phyloP scores from a whole-genome alignment of 805 yeast genomes.

The Candida odintsovae region DNA sequence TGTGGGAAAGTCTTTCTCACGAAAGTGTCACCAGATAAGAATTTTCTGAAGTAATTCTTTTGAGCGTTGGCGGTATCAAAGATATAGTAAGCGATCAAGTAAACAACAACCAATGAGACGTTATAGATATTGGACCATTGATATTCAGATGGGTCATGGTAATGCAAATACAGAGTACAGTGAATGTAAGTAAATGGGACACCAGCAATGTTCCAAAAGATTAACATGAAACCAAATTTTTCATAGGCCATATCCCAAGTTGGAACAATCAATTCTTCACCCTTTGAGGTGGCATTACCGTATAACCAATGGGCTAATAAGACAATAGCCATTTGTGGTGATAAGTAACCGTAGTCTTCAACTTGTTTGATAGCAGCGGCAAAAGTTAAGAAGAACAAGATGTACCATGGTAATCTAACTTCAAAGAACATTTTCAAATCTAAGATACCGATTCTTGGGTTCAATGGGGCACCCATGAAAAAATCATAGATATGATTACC shows the following conservation, averaged over 20 bases:
- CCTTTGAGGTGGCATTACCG: slow-evolving; percentile 96
- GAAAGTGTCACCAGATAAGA: slow-evolving; percentile 69
- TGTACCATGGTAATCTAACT: slow-evolving; percentile 96
- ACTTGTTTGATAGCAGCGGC: slow-evolving; percentile 74
- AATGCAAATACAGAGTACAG: slow-evolving; percentile 75
- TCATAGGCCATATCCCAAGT: slow-evolving; percentile 99
- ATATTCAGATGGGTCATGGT: slow-evolving; percentile 83
- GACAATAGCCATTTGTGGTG: slow-evolving; percentile 70
- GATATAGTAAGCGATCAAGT: slow-evolving; percentile 76
- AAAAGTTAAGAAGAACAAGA: slow-evolving; percentile 68
- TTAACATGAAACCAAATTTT: slow-evolving; percentile 97
- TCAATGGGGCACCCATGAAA: slow-evolving; percentile 96
- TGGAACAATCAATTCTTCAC: slow-evolving; percentile 95
- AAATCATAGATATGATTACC: slow-evolving; percentile 87
- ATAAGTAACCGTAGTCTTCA: slow-evolving; percentile 72
- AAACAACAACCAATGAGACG: slow-evolving; percentile 44
- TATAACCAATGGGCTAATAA: slow-evolving; percentile 88
- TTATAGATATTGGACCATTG: slow-evolving; percentile 62
- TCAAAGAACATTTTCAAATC: slow-evolving; percentile 97
- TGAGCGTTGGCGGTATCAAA: slow-evolving; percentile 95
- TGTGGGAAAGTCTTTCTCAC: slow-evolving; percentile 90
- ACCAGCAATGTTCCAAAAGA: slow-evolving; percentile 99
- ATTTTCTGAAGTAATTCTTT: slow-evolving; percentile 85
- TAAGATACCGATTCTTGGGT: slow-evolving; percentile 89
- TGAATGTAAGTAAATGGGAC: slow-evolving; percentile 98